Base-by-base conservation (phyloP, 495 filamentous ascomycete genomes). In the Halenospora varia region DNA sequence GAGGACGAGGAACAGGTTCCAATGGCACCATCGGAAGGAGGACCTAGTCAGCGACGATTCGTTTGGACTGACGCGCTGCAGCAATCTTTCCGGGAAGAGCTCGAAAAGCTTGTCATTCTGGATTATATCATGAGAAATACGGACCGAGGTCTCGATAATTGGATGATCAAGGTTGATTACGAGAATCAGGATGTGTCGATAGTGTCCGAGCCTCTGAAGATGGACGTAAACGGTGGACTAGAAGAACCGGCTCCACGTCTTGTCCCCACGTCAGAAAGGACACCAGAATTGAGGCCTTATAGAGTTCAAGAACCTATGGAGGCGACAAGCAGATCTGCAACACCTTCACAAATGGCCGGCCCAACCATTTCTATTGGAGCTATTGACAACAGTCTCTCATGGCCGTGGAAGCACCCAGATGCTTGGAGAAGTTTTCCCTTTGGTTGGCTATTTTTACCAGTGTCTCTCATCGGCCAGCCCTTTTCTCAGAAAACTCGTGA, bases 51-150 rank as follows among this genome's bases (percentile, higher is more conserved):
- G n/a, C n/a, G n/a, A 55, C 66, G 64, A 10, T 95, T 94, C 64
- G 80, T 86, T 66, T 99, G 94, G 94, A 96, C 91, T 1, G 90
- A 95, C 19, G 70, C 79, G 15, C 67, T 97, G 19, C 94, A 97
- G 66, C 90, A 96, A 71, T 85, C 88, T 0, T 97, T 99, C 71
- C 77, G 94, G 9, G 95, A 97, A 66, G 88, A 97, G 71, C 77
- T 99, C 35, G 94, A 99, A 72, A 99, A 97, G 72, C 77, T 99
- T 10, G 94, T 99, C 11, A 95, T 99, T 63, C 68, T 99, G 65
- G 94, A 99, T 71, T 99, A 99, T 63, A 96, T 99, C 50, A 99
- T 99, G 94, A 84, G 94, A 20, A 99, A 99, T 67, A 99, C 94
- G 2, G 94, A 99, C 69, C 81, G 94, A 71, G 94, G 94, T 10